phyloP scores from a whole-genome alignment of 1,139 yeast genomes.

The Arxiozyma heterogenica region DNA sequence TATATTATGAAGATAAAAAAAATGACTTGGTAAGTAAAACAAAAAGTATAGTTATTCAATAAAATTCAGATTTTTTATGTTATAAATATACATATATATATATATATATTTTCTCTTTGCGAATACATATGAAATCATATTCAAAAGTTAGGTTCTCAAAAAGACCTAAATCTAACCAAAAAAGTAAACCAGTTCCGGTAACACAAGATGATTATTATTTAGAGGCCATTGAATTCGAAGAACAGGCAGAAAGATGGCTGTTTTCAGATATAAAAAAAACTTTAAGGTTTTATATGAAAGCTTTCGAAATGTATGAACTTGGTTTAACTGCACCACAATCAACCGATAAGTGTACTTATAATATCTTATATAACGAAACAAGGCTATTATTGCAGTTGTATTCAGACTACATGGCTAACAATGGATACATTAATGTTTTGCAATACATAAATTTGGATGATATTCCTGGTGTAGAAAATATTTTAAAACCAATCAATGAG shows the following conservation, averaged over 20 bases:
- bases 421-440: conserved; percentile 26
- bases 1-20: too few species aligned
- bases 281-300: conserved; percentile 22
- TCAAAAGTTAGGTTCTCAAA: conserved; percentile 12
- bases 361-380: conserved; percentile 26
- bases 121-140: conserved; percentile 2
- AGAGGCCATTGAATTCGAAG: conserved; percentile 27
- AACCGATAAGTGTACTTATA: conserved; percentile 16
- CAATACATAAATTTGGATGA: conserved; percentile 23
- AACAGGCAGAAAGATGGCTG: conserved; percentile 31
- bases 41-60: too few species aligned
- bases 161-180: conserved; percentile 7
- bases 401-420: conserved; percentile 24
- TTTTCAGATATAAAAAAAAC: conserved; percentile 28
- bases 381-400: conserved; percentile 25
- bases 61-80: too few species aligned
- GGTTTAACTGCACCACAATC: conserved; percentile 18
- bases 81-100: too few species aligned
- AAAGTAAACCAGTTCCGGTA: conserved; percentile 4
- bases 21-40: too few species aligned
- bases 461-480: conserved; percentile 11
- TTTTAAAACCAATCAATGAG: conserved; percentile 15
- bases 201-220: conserved; percentile 28
- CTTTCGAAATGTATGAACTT: conserved; percentile 21
- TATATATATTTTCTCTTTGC: background rate